Evolutionary conservation across 2,329 filamentous ascomycete species (phyloP).

Genomic region (Sclerotinia sclerotiorum): DNA sequence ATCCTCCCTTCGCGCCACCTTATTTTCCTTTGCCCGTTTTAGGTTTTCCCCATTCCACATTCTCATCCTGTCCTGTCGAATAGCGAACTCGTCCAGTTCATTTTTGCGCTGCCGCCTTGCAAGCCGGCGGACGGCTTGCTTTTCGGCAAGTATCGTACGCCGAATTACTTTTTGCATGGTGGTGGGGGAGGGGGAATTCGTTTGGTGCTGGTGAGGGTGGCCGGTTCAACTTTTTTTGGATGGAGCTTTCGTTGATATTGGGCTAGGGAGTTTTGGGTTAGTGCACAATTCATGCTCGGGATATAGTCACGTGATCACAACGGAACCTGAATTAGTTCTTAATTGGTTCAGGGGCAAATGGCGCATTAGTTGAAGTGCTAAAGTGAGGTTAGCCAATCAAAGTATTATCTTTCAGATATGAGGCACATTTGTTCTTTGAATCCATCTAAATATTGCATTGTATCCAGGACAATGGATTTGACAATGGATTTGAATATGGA

Average conservation of each 20-base stretch:
- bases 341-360: slow-evolving; percentile 21
- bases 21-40: slow-evolving; percentile 47
- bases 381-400: slow-evolving; percentile 4
- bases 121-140: slow-evolving; percentile 55
- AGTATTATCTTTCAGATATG: slow-evolving; percentile 6
- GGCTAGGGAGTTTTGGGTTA: slow-evolving; percentile 11
- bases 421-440: not conserved
- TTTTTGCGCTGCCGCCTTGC: slow-evolving; percentile 41
- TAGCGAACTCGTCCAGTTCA: slow-evolving; percentile 5
- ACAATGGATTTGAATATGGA: not conserved
- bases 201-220: slow-evolving; percentile 13
- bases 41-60: slow-evolving; percentile 8
- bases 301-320: not conserved
- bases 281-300: not conserved
- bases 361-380: not conserved
- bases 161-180: slow-evolving; percentile 70
- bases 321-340: not conserved
- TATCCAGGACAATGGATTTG: not conserved
- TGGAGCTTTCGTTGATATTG: slow-evolving; percentile 22
- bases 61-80: slow-evolving; percentile 3
- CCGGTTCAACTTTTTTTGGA: slow-evolving; percentile 25
- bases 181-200: slow-evolving; percentile 26
- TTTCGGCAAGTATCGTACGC: slow-evolving; percentile 65
- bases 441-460: not conserved
- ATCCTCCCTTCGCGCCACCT: slow-evolving; percentile 65